phyloP scores from a whole-genome alignment of 306 rosid species.

The Pachyrhizus erosus region DNA sequence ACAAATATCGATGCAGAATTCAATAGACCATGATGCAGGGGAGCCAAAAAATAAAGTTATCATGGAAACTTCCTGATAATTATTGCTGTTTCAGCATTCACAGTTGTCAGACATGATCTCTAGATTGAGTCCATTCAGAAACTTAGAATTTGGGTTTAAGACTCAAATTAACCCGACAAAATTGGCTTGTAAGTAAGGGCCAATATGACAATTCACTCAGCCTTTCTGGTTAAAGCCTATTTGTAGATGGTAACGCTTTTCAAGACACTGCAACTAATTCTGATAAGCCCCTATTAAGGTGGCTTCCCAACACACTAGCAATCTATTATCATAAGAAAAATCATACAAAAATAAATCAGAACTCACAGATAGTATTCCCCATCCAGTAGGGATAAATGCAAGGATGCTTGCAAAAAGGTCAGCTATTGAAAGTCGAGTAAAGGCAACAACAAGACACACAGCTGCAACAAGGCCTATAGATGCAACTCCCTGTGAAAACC shows the following conservation, averaged over 20 bases:
- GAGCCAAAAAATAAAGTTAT: not conserved
- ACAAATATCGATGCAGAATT: slow-evolving; percentile 16
- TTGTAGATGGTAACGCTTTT: not conserved
- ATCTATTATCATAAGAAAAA: slow-evolving; percentile 2
- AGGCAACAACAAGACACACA: slow-evolving; percentile 66
- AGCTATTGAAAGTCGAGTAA: slow-evolving; percentile 67
- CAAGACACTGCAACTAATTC: not conserved
- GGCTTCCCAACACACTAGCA: not conserved
- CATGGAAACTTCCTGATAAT: not conserved
- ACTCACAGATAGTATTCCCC: slow-evolving; percentile 93
- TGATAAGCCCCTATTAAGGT: not conserved
- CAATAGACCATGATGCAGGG: not conserved
- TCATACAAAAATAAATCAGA: slow-evolving; percentile 13
- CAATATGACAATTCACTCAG: no score
- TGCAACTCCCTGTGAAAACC: slow-evolving; percentile 82
- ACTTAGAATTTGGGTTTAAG: no score
- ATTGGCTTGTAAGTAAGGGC: no score
- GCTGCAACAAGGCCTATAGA: slow-evolving; percentile 74
- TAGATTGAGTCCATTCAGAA: slow-evolving; percentile 16
- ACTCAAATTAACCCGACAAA: no score
- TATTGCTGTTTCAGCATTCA: not conserved
- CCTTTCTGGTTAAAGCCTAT: no score
- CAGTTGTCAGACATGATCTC: not conserved
- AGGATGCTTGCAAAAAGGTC: slow-evolving; percentile 91
- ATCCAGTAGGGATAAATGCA: slow-evolving; percentile 88